Conservation (phyloP, 2,329 filamentous ascomycete genomes). For the Aspergillus versicolor region DNA sequence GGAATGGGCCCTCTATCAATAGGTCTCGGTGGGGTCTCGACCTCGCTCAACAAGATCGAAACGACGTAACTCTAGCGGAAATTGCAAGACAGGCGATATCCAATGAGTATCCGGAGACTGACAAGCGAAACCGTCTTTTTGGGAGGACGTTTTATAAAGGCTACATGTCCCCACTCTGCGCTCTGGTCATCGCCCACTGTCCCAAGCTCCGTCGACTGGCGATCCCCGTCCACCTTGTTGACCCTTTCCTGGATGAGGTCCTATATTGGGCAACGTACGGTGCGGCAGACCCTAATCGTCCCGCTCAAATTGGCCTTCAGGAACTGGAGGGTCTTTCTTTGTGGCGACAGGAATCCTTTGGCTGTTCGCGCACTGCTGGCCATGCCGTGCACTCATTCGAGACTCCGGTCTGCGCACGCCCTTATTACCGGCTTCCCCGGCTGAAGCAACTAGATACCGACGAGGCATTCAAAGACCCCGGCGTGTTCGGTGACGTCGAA, state of each 20-base stretch:
- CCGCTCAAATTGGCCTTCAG: not conserved
- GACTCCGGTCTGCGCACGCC: not conserved
- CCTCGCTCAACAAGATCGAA: not conserved
- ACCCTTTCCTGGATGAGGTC: not conserved
- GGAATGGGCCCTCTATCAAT: not conserved
- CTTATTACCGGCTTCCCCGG: not conserved
- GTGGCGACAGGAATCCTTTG: not conserved
- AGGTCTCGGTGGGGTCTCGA: not conserved
- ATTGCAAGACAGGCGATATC: not conserved
- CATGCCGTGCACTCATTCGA: not conserved
- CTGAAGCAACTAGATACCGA: not conserved
- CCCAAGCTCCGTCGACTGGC: not conserved
- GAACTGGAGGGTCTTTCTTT: not conserved
- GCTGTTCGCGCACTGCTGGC: not conserved
- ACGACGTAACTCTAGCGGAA: not conserved
- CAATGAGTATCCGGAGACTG: not conserved
- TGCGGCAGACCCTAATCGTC: not conserved
- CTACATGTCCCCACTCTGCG: not conserved
- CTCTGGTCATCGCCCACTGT: not conserved
- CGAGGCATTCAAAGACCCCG: not conserved
- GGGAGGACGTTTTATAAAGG: not conserved
- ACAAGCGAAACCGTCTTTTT: too few species aligned
- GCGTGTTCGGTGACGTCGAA: not conserved
- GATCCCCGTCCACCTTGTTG: not conserved
- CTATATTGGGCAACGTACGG: not conserved